Percentiles rank a stretch among this genome's conserved stretches.
phyloP scores from a whole-genome alignment of 73 alveolate genomes.

The Paramecium biaurelia region DNA sequence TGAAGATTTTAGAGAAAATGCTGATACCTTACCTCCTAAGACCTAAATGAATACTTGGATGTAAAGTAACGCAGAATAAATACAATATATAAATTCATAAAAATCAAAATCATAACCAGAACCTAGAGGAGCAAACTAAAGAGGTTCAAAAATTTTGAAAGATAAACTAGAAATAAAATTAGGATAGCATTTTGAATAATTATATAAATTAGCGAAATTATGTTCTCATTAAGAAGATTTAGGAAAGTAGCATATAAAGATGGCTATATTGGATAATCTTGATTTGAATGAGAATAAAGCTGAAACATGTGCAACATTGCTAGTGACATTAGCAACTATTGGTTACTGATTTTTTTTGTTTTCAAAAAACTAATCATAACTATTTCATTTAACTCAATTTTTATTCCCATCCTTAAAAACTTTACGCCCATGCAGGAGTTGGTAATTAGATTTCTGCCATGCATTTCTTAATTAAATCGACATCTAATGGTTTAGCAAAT shows the following conservation, averaged over 20 bases:
- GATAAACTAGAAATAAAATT: background rate
- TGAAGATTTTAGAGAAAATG: background rate
- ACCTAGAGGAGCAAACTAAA: background rate
- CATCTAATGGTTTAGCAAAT: background rate
- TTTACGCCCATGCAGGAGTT: background rate
- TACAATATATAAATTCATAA: background rate
- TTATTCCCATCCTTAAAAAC: background rate
- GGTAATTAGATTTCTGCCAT: background rate
- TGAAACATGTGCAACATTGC: background rate
- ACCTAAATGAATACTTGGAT: background rate
- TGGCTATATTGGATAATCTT: background rate
- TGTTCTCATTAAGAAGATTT: background rate
- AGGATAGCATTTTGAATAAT: background rate
- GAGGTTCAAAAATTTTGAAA: background rate
- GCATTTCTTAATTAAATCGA: background rate
- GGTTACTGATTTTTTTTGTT: background rate
- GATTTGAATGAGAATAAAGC: background rate
- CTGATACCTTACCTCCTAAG: background rate
- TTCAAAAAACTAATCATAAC: background rate
- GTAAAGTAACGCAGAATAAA: background rate
- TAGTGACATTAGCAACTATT: background rate
- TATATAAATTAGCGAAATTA: background rate
- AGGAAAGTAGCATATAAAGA: background rate
- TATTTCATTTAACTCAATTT: background rate
- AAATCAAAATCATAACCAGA: background rate